These are phyloP conservation scores for Umbellularia californica DNA, from an alignment of 164 flowering plant genomes.

Conservation along the genomic window DNA sequence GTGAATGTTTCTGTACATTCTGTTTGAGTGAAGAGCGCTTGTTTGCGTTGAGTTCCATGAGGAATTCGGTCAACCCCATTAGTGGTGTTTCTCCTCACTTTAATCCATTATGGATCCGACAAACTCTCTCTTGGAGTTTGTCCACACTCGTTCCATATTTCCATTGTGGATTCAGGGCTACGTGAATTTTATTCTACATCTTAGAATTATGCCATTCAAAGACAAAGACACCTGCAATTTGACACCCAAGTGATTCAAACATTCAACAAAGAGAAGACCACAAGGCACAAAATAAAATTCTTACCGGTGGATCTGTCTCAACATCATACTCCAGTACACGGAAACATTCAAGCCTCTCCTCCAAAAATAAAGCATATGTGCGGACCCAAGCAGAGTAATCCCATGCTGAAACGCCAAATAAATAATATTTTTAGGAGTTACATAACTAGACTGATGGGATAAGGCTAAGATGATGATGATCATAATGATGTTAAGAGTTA, in stretches of 20 bases:
- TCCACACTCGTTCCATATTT: no score
- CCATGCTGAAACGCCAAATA: constrained; percentile 66
- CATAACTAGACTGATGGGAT: neutral
- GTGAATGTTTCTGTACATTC: no score
- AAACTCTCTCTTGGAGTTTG: no score
- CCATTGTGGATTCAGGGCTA: no score
- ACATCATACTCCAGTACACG: constrained; percentile 83
- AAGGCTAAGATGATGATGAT: neutral
- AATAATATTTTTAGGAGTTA: constrained; percentile 8
- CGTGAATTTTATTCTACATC: no score
- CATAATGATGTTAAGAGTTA: neutral
- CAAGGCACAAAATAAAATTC: constrained; percentile 8
- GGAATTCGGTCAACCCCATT: no score
- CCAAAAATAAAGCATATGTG: constrained; percentile 83
- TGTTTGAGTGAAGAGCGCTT: no score
- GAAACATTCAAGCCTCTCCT: constrained; percentile 90
- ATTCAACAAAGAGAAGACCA: neutral
- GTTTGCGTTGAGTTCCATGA: no score
- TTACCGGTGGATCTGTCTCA: constrained; percentile 79
- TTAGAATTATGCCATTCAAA: no score
- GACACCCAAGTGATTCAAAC: neutral
- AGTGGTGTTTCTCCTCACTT: no score
- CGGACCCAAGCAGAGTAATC: constrained; percentile 99
- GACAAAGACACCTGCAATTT: no score
- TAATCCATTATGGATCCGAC: no score